Evolutionary conservation across 148 eudicot genomes (phyloP), one percentile per base, ranked within the genome.

Genomic region (Rhododendron vialii): DNA sequence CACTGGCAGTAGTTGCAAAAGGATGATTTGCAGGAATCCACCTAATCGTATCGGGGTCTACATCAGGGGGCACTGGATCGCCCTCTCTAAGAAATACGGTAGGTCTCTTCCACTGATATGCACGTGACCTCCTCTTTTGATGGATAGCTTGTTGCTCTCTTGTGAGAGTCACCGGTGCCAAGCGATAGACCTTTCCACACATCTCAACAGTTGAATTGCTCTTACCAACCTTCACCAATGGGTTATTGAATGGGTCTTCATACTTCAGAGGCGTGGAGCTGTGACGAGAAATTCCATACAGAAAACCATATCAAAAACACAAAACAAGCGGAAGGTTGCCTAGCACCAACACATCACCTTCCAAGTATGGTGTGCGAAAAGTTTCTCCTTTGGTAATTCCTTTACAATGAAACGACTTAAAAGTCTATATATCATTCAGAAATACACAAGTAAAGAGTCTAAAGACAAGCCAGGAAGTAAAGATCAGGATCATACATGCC

Each of bases 21-120:
- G 99, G 99, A 90, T 98, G 99, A 90, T 98, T 98, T 85, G 98
- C 96, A 84, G 99, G 99, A 87, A 98, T 95, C 99, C 99, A 98
- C 86, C 99, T 93, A 80, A 98, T 88, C 71, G 98, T 93, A 78
- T 98, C 99, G 57, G 96, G 98, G 87, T 98, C 99, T 80, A 95
- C 98, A 90, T 95, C 98, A 73, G 95, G 91, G 78, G 99, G 99
- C 45, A 98, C 47, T 47, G 96, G 86, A 89, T 98, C 99, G 57
- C 99, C 99, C 92, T 98, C 99, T 93, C 90, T 95, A 35, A 98
- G 98, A 86, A 95, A 98, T 11, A 94, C 88, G 57, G 92, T 94
- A 14, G 99, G 99, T 75, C 98, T 93, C 90, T 95, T 95, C 99
- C 99, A 98, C 90, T 98, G 93, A 90, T 98, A 98, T 76, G 99